Evolutionary conservation across 495 filamentous ascomycete species (phyloP).

Genomic region (Aspergillus cavernicola): DNA sequence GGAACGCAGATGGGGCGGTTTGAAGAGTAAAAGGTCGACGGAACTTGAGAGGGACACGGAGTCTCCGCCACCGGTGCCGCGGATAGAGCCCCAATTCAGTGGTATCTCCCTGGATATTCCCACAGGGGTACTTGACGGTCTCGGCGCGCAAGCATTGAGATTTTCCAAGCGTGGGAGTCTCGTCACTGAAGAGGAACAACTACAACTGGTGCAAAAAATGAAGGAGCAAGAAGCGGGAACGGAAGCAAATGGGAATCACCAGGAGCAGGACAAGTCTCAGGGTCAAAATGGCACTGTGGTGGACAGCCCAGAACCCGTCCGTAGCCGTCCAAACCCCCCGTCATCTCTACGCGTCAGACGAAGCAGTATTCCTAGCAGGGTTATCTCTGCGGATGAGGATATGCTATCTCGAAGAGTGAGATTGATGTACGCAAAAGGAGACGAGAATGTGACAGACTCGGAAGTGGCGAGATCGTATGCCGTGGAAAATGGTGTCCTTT

Average conservation of each 20-base stretch:
- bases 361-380: slow-evolving; percentile 30
- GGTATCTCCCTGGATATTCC: slow-evolving; percentile 57
- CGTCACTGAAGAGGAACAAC: slow-evolving; percentile 28
- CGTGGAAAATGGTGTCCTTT: slow-evolving; percentile 53
- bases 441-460: slow-evolving; percentile 51
- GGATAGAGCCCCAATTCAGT: slow-evolving; percentile 42
- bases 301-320: slow-evolving; percentile 34
- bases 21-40: slow-evolving; percentile 32
- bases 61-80: slow-evolving; percentile 32
- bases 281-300: slow-evolving; percentile 16
- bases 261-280: neutral
- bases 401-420: slow-evolving; percentile 84
- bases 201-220: slow-evolving; percentile 17
- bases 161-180: slow-evolving; percentile 57
- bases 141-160: slow-evolving; percentile 49
- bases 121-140: slow-evolving; percentile 46
- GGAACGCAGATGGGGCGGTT: slow-evolving; percentile 40
- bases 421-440: slow-evolving; percentile 82
- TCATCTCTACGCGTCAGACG: slow-evolving; percentile 34
- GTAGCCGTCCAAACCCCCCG: slow-evolving; percentile 36
- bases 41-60: slow-evolving; percentile 35
- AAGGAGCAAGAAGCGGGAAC: slow-evolving; percentile 16
- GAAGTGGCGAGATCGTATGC: slow-evolving; percentile 43
- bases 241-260: neutral
- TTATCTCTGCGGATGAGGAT: slow-evolving; percentile 72